Evolutionary conservation across 208 protist species (phyloP), one percentile per base, ranked within the genome.

Genomic region (Blechomonas ayalai): DNA sequence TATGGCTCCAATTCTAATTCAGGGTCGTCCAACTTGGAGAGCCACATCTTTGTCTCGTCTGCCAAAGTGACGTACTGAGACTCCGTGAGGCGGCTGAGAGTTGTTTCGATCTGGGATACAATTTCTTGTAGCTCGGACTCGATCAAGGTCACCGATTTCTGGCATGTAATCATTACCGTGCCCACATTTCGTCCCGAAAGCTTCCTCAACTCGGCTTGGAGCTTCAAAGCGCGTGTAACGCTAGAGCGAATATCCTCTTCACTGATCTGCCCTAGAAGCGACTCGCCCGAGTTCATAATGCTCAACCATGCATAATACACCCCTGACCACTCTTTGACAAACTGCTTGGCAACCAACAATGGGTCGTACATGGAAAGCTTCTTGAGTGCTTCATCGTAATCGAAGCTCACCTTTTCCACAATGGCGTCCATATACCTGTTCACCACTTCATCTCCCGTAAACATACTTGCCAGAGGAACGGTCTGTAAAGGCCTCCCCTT

Each of bases 231-330:
- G 27, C 49, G 70, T 15, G 64, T 54, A 27, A 60, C 52, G 28
- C 67, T 67, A 8, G 38, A 43, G 10, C 73, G 62, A 39, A 85
- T 51, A 33, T 82, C 70, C 5, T 48, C 28, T 34, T 82, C 73
- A 1, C 45, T 37, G 10, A 84, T 64, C 2, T n/a, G 28, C 1
- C 46, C 58, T 5, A 70, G 34, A 13, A 46, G 31, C n/a, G 31
- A 18, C 12, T 53, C 36, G 44, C 45, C 34, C 20, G 12, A 49
- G 16, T 44, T 35, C 3, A 68, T 34, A 42, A 49, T 50, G 8
- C 15, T 23, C 12, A 50, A 31, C 52, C 67, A 64, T 40, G 46
- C 38, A 5, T 26, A 22, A 1, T 80, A 52, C 0, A 64, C 52
- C 1, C 52, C 50, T 3, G 59, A 44, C 71, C 67, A 75, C 29